These are phyloP conservation scores for Suhomyces faveliae DNA, from an alignment of 805 yeast genomes.

Conservation along the genomic window DNA sequence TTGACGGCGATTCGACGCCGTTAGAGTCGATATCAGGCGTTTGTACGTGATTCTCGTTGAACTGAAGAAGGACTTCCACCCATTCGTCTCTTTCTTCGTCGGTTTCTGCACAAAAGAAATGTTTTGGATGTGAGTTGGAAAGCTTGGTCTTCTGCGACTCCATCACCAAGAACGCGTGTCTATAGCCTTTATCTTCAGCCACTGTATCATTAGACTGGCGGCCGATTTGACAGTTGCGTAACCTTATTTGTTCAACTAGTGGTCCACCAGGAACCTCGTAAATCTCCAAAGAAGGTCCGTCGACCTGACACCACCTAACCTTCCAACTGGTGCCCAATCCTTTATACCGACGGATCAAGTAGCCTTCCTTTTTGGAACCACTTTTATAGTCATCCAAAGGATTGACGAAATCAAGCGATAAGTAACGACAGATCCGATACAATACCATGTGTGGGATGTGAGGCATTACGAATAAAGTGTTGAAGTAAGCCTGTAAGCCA, in stretches of 20 bases:
- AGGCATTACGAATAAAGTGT: slow-evolving; percentile 54
- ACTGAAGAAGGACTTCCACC: slow-evolving; percentile 49
- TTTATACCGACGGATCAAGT: slow-evolving; percentile 59
- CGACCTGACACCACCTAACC: slow-evolving; percentile 64
- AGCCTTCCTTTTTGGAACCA: slow-evolving; percentile 63
- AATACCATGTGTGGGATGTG: slow-evolving; percentile 54
- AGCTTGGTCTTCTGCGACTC: slow-evolving; percentile 41
- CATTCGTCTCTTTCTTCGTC: slow-evolving; percentile 73
- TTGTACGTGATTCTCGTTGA: slow-evolving; percentile 17
- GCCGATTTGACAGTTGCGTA: slow-evolving; percentile 56
- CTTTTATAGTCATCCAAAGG: slow-evolving; percentile 52
- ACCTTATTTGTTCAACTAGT: slow-evolving; percentile 49
- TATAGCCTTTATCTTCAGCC: slow-evolving; percentile 47
- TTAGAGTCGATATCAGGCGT: neutral
- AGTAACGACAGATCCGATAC: slow-evolving; percentile 56
- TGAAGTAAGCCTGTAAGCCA: slow-evolving; percentile 58
- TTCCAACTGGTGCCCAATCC: slow-evolving; percentile 68
- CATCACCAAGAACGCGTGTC: slow-evolving; percentile 60
- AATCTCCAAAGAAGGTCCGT: slow-evolving; percentile 55
- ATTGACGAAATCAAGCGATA: slow-evolving; percentile 66
- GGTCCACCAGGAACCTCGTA: slow-evolving; percentile 58
- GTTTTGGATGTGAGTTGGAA: slow-evolving; percentile 44
- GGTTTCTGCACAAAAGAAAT: slow-evolving; percentile 75
- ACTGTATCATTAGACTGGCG: slow-evolving; percentile 44
- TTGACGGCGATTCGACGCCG: slow-evolving; percentile 6